phyloP scores from a whole-genome alignment of 257 asterid species.

The Rubia yunnanensis region DNA sequence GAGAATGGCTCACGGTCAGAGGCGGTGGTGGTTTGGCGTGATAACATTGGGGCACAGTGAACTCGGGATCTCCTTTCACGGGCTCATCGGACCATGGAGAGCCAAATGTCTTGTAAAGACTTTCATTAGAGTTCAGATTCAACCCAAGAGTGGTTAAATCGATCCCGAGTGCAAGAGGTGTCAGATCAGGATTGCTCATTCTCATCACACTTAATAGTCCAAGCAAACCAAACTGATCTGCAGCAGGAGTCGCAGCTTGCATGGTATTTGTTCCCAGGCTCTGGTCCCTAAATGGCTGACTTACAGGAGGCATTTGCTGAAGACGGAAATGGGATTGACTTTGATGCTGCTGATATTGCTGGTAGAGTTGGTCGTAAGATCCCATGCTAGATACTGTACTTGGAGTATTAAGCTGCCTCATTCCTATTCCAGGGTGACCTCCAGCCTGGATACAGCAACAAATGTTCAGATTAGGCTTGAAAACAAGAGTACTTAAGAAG shows the following conservation, averaged over 20 bases:
- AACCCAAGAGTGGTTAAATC: slow-evolving; percentile 91
- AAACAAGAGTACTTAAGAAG: not conserved
- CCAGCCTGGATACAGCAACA: slow-evolving; percentile 41
- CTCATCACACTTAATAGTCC: slow-evolving; percentile 85
- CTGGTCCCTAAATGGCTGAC: slow-evolving; percentile 87
- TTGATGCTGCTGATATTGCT: slow-evolving; percentile 90
- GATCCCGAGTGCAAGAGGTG: slow-evolving; percentile 91
- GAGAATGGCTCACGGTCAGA: slow-evolving; percentile 49
- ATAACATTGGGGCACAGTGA: slow-evolving; percentile 88
- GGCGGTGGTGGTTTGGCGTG: slow-evolving; percentile 77
- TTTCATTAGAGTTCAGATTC: slow-evolving; percentile 86
- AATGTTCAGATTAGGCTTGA: slow-evolving; percentile 13
- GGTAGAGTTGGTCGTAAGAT: slow-evolving; percentile 78
- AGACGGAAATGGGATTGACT: slow-evolving; percentile 78
- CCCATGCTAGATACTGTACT: slow-evolving; percentile 72
- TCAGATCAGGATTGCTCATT: slow-evolving; percentile 80
- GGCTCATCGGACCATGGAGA: slow-evolving; percentile 99
- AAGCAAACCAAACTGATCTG: slow-evolving; percentile 82
- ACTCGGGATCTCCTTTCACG: slow-evolving; percentile 88
- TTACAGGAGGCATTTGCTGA: slow-evolving; percentile 77
- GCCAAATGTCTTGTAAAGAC: slow-evolving; percentile 75
- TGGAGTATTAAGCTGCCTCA: slow-evolving; percentile 66
- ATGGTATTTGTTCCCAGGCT: slow-evolving; percentile 48
- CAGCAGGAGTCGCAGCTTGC: slow-evolving; percentile 47
- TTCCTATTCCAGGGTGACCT: slow-evolving; percentile 70